Conservation (phyloP, 2,329 filamentous ascomycete species). For the Colletotrichum godetiae region DNA sequence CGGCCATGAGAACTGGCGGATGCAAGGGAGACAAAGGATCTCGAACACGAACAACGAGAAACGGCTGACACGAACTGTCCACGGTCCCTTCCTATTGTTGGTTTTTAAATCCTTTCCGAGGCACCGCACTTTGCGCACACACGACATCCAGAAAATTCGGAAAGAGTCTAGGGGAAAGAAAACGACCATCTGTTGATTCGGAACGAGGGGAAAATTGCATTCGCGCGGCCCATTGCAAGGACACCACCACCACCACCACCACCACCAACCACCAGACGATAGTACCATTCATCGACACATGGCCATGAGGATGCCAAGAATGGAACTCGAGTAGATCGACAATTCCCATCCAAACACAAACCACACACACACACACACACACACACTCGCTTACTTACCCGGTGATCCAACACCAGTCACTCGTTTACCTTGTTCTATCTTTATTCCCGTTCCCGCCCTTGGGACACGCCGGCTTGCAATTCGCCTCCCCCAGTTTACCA, state of each 20-base stretch:
- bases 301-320: slow-evolving; percentile 28
- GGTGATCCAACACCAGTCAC: slow-evolving; percentile 18
- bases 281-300: slow-evolving; percentile 15
- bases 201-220: slow-evolving; percentile 3
- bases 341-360: slow-evolving; percentile 11
- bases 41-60: slow-evolving; percentile 30
- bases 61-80: slow-evolving; percentile 23
- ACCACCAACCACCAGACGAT: slow-evolving; percentile 19
- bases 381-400: slow-evolving; percentile 21
- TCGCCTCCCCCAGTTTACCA: slow-evolving; percentile 29
- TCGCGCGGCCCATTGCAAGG: slow-evolving; percentile 25
- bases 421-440: slow-evolving; percentile 26
- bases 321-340: slow-evolving; percentile 36
- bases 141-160: background rate
- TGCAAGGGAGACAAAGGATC: slow-evolving; percentile 35
- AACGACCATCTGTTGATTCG: background rate
- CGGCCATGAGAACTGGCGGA: slow-evolving; percentile 35
- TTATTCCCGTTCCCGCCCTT: slow-evolving; percentile 26
- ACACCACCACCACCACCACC: slow-evolving; percentile 1
- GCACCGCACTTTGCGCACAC: background rate
- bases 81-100: background rate
- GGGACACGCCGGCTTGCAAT: slow-evolving; percentile 13
- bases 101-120: background rate
- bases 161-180: background rate
- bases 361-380: slow-evolving; percentile 12